Base-by-base conservation (phyloP, 1,139 yeast genomes). In the Candida buenavistaensis region DNA sequence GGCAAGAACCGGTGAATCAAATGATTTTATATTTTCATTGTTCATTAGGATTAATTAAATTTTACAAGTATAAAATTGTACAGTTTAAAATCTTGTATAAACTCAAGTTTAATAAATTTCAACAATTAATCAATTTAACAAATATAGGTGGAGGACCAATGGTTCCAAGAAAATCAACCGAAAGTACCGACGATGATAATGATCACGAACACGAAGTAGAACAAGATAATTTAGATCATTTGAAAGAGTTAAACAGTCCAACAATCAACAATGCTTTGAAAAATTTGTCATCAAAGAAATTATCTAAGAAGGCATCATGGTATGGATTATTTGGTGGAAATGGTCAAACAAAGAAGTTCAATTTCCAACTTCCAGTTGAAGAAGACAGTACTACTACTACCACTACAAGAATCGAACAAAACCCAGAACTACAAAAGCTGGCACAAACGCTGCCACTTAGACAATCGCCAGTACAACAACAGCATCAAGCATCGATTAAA, bases 1-100 rank as follows among this genome's bases (percentile, higher is more conserved):
- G 75, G 75, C 73, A 70, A 41, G 77, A 71, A 43, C 71, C 73
- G 9, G 57, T 68, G 20, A 59, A 64, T 43, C 75, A 68, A 45
- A 47, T 69, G 33, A 56, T 62, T 14, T 74, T 67, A 41, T 68
- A 71, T 39, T 64, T 63, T 43, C 44, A 59, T 28, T 50, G 68
- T 6, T 61, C 71, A 8, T 52, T 69, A 28, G 68, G 66, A 37
- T 48, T 69, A 28, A 55, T 70, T 29, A 64, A 65, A 37, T 70
- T 69, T 44, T 71, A 67, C 57, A 71, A 71, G 48, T 69, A 60
- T 52, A 71, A 71, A 44, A 59, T 71, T 17, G 53, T 68, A 15
- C 77, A 71, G 44, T 66, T 61, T 45, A 66, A 67, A 44, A 54
- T 70, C 11, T 44, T 71, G 20, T 64, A 65, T 48, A 67, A 65